Evolutionary conservation across 345 rosid genomes (phyloP), one percentile per base, ranked within the genome.

Genomic region (Linum tenue): DNA sequence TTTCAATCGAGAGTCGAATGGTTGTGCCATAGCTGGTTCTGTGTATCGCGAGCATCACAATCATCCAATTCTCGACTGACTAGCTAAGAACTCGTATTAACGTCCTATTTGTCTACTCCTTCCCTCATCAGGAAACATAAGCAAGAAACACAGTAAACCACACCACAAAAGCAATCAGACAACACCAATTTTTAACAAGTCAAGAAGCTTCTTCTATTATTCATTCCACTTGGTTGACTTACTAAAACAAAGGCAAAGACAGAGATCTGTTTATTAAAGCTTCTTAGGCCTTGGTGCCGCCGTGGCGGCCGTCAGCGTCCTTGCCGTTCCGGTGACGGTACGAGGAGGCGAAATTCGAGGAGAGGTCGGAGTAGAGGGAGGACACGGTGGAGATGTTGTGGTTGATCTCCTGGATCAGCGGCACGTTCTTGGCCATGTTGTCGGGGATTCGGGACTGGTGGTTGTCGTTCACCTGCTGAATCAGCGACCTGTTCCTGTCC

Each of bases 381-480:
- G 78, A 92, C 56, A 89, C 95, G 78, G 84, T 92, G 5, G 95
- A 78, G 63, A 92, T 84, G 74, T 92, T 92, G 63, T 84, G 85
- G 37, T 92, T 92, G 62, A 92, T 77, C 67, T 92, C 97, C 50
- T 90, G 87, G n/a, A 92, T 92, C 73, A 92, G 73, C 41, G 86
- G 87, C 0, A 92, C 97, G 84, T 92, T 92, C 71, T 89, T 87
- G 10, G 82, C 88, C 98, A 92, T 92, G 76, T 89, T 89, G 63
- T 79, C 87, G 2, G 91, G 81, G 44, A 71, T 78, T 72, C 73
- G 82, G 0, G 98, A 92, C 72, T 82, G 95, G 65, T 92, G 98
- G 63, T 92, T 92, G 55, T 89, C 92, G 79, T 92, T 87, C 60
- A 89, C 97, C 62, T 89, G 92, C n/a, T 86, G 87, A 39, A 87